A percentile compares a stretch with the other conserved stretches of the same genome.
phyloP scores from a whole-genome alignment of 148 eudicot genomes.

The Heliosperma pusillum region DNA sequence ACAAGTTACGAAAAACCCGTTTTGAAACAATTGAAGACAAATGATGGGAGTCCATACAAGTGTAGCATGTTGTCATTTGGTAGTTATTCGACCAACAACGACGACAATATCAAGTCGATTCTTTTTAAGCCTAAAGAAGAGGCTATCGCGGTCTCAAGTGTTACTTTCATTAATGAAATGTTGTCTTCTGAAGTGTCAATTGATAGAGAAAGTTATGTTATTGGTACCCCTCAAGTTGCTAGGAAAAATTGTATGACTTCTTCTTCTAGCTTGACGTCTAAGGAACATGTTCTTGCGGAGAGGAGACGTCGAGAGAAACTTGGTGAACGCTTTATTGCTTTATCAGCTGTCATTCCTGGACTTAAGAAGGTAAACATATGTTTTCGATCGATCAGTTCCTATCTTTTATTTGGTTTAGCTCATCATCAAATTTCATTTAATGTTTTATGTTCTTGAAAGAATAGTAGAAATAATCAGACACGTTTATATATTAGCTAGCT shows the following conservation, averaged over 20 bases:
- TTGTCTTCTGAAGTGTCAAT: constrained; percentile 23
- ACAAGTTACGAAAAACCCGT: constrained; percentile 27
- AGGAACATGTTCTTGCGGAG: constrained; percentile 60
- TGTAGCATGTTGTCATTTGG: constrained; percentile 29
- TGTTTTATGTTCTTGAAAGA: too few species aligned
- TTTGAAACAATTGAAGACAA: constrained; percentile 22
- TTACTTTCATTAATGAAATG: constrained; percentile 25
- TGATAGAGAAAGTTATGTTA: constrained; percentile 26
- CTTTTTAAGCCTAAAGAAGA: constrained; percentile 39
- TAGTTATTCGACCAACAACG: constrained; percentile 17
- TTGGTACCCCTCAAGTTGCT: constrained; percentile 31
- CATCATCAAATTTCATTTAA: too few species aligned
- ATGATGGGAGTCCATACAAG: constrained; percentile 14
- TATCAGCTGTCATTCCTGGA: constrained; percentile 63
- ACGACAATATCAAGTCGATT: constrained; percentile 5
- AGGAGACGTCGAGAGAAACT: constrained; percentile 60
- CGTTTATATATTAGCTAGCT: too few species aligned
- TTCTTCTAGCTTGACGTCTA: constrained; percentile 26
- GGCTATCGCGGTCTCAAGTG: constrained; percentile 15
- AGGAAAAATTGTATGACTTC: constrained; percentile 20
- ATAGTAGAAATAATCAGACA: too few species aligned
- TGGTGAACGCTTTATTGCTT: constrained; percentile 52
- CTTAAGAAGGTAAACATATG: constrained; percentile 54
- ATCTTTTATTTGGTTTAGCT: too few species aligned
- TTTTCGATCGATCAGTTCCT: too few species aligned